Evolutionary conservation across 2,329 filamentous ascomycete species (phyloP).

Genomic region (Aspergillus spinulosporus): DNA sequence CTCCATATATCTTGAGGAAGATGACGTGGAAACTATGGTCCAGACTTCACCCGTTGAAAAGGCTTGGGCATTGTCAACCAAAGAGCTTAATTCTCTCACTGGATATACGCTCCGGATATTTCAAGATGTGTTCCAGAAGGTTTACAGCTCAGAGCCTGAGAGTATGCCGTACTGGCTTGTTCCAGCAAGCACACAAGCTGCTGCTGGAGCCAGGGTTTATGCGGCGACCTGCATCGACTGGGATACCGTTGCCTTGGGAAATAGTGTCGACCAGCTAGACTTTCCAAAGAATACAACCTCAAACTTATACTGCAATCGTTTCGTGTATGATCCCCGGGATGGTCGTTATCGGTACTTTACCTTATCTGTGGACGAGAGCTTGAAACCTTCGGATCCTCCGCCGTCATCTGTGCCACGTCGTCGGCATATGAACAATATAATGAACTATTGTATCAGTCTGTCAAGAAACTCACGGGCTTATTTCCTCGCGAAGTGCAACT

Average conservation of each 20-base stretch:
- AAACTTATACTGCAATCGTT: constrained; percentile 49
- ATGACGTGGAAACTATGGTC: constrained; percentile 61
- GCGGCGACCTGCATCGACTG: constrained; percentile 46
- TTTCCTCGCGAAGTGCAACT: constrained; percentile 53
- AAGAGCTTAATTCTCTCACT: constrained; percentile 58
- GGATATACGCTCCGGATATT: constrained; percentile 75
- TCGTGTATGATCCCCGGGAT: constrained; percentile 58
- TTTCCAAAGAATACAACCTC: constrained; percentile 49
- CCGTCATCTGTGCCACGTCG: constrained; percentile 35
- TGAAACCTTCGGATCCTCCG: constrained; percentile 37
- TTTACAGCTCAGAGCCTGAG: constrained; percentile 63
- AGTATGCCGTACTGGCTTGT: constrained; percentile 83
- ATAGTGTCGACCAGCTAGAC: constrained; percentile 40
- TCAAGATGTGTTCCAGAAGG: constrained; percentile 84
- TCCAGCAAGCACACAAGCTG: constrained; percentile 49
- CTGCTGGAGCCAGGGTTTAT: constrained; percentile 9
- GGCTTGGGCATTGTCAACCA: constrained; percentile 37
- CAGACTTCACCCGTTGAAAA: constrained; percentile 48
- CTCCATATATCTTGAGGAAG: constrained; percentile 68
- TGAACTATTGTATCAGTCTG: constrained; percentile 80
- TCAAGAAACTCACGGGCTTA: constrained; percentile 61
- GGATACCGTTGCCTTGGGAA: constrained; percentile 38
- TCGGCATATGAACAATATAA: constrained; percentile 63
- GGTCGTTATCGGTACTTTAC: constrained; percentile 62
- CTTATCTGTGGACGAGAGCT: constrained; percentile 30